These are phyloP conservation scores for Globisporangium abappressorium DNA, from an alignment of 352 stramenopile species.

Conservation along the genomic window DNA sequence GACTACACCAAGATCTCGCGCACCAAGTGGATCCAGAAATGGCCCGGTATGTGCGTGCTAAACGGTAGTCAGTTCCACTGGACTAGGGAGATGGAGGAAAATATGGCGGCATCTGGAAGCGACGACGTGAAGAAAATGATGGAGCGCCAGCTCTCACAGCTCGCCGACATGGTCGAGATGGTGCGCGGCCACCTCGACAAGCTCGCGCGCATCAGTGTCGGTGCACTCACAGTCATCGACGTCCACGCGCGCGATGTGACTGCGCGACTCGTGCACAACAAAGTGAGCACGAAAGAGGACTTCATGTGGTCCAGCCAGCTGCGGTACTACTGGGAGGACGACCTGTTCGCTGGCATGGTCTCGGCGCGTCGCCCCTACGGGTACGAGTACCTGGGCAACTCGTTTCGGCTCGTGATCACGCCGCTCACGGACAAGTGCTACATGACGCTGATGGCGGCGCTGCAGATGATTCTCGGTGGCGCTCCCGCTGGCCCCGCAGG, in stretches of 20 bases:
- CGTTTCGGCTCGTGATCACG: constrained; percentile 93
- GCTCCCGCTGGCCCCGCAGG: constrained; percentile 90
- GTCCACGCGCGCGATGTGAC: constrained; percentile 94
- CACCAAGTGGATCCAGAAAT: constrained; percentile 95
- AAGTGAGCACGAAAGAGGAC: constrained; percentile 87
- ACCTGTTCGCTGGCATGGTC: constrained; percentile 90
- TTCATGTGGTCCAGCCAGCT: constrained; percentile 95
- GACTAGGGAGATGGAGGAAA: constrained; percentile 92
- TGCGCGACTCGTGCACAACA: constrained; percentile 76
- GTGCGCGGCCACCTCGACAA: constrained; percentile 88
- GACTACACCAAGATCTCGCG: constrained; percentile 90
- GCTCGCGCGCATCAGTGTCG: constrained; percentile 89
- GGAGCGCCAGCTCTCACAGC: constrained; percentile 84
- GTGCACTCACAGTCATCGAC: constrained; percentile 93
- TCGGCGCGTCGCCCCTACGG: constrained; percentile 89
- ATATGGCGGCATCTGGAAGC: constrained; percentile 74
- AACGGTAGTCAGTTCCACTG: constrained; percentile 96
- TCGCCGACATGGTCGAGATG: constrained; percentile 95
- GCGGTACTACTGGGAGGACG: constrained; percentile 92
- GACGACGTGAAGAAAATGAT: constrained; percentile 91
- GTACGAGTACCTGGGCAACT: constrained; percentile 95
- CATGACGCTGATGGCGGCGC: constrained; percentile 92
- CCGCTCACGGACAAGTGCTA: constrained; percentile 96
- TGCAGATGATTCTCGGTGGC: constrained; percentile 94
- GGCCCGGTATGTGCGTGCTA: constrained; percentile 92